Evolutionary conservation across 2,329 filamentous ascomycete species (phyloP), one percentile per base, ranked within the genome.

Genomic region (Aaosphaeria arxii): DNA sequence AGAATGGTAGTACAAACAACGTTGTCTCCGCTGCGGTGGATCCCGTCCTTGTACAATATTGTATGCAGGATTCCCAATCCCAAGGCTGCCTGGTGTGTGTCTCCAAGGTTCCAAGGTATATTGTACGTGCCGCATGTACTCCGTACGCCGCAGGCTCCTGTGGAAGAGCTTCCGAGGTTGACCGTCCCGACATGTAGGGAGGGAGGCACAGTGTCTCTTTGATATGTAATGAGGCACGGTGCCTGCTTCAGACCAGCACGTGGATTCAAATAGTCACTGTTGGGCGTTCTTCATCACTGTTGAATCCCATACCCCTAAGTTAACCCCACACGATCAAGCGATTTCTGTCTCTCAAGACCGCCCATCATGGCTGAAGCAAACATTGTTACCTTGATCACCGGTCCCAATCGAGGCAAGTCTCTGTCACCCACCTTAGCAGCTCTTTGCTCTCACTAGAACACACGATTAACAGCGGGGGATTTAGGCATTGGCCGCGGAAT

Each of bases 381-480:
- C 11, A 40, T 35, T 31, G 30, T 46, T n/a, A 47, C 45, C 11
- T 32, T 47, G n/a, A 47, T 47, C 40, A 47, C 45, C 6, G 45
- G 45, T 9, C 45, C 45, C 17, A 47, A 47, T 28, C 39, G 45
- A 11, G 45, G 45, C 36, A 43, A 5, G 45, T 43, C 9, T 24
- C 9, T 11, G 6, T 43, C n/a, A 24, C 38, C 33, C 11, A 30
- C 11, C n/a, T 30, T 11, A 11, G 11, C 24, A 41, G 39, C 39
- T 47, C 36, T 36, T 9, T 6, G 13, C 9, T 11, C 17, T 9
- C n/a, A 9, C n/a, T 36, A 36, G 33, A 36, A n/a, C 9, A n/a
- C 33, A 9, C n/a, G 33, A 9, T 9, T 9, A n/a, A 9, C n/a
- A 36, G n/a, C 33, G n/a, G 9, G 33, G 9, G 30, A 4, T 43